Base-by-base conservation (phyloP, 257 asterid species). In the Nicotiana sylvestris region DNA sequence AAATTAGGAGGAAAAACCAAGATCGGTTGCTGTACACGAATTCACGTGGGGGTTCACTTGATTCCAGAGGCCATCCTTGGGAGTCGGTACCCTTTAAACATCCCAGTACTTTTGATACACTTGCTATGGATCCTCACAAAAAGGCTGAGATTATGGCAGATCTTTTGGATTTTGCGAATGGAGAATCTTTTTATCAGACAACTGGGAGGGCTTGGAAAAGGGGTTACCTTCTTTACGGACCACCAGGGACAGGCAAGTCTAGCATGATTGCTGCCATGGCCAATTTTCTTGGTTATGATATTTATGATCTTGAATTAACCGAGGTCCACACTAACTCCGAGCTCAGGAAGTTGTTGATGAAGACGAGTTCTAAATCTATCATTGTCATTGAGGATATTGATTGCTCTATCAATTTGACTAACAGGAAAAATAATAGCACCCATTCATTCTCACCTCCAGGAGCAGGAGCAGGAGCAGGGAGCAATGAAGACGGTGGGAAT, bases 251-350 rank as follows among this genome's bases (percentile, higher is more conserved):
- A 1, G 90, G 90, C 2, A 89, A 89, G 64, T 87, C 90, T 4
- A 87, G 90, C 67, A 89, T 89, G 92, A 89, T 89, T 62, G 92
- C 92, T 10, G 90, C 92, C 49, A 89, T 89, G 92, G 92, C 92
- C 10, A 89, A 89, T 83, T 86, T 37, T 35, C 81, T 89, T 51
- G 90, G 90, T 6, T 89, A 89, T 76, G 92, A 89, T 62, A 89
- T 89, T 25, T 89, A 89, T 60, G 92, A 89, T 84, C 85, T 89
- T 33, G 92, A 89, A 55, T 81, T 89, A 46, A 87, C 92, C 4
- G 89, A 85, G n/a, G 92, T 87, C 18, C 84, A 87, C 37, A 84
- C 86, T 1, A 89, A 89, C 61, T 87, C 90, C 0, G 92, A 87
- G 67, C 21, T 89, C 51, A 89, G 90, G 86, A 89, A 87, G 74